A percentile compares a stretch with the other conserved stretches of the same genome.
These are phyloP conservation scores for Penicillium crystallinum DNA, from an alignment of 495 filamentous ascomycete genomes.

Conservation along the genomic window DNA sequence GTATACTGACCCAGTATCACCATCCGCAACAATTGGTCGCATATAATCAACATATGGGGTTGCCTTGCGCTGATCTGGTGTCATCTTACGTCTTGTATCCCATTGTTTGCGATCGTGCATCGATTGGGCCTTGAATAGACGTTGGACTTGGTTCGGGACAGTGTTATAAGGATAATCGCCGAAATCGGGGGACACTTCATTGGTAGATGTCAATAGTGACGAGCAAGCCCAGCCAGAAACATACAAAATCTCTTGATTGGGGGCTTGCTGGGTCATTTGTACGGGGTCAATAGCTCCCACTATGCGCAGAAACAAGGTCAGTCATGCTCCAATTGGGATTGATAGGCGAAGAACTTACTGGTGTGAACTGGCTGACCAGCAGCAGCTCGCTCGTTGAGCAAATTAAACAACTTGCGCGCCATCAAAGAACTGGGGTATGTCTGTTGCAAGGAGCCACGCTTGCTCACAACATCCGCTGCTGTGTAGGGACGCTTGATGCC, in stretches of 20 bases:
- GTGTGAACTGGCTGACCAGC: conserved; percentile 86
- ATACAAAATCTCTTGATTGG: conserved; percentile 93
- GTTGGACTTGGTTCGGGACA: conserved; percentile 95
- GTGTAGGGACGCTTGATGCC: conserved; percentile 91
- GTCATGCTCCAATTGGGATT: neutral
- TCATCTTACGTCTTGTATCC: conserved; percentile 76
- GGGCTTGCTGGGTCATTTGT: conserved; percentile 98
- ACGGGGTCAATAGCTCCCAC: conserved; percentile 97
- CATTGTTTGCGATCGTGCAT: conserved; percentile 95
- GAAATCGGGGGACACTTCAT: conserved; percentile 95
- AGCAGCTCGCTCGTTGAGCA: conserved; percentile 69
- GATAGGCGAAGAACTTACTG: conserved; percentile 47
- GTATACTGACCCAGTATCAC: conserved; percentile 72
- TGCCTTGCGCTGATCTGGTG: conserved; percentile 58
- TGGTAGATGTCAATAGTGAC: conserved; percentile 82
- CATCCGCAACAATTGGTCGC: conserved; percentile 94
- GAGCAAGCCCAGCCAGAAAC: conserved; percentile 97
- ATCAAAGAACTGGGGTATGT: conserved; percentile 85
- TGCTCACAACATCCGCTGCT: conserved; percentile 85
- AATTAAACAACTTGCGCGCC: conserved; percentile 89
- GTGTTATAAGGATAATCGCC: conserved; percentile 99
- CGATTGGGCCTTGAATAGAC: conserved; percentile 91
- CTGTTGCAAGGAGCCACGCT: conserved; percentile 81
- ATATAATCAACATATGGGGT: conserved; percentile 88
- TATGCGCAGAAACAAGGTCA: conserved; percentile 27